These are phyloP conservation scores for Tylopilus rubrobrunneus DNA, from an alignment of 768 basidiomycete genomes.

Conservation along the genomic window DNA sequence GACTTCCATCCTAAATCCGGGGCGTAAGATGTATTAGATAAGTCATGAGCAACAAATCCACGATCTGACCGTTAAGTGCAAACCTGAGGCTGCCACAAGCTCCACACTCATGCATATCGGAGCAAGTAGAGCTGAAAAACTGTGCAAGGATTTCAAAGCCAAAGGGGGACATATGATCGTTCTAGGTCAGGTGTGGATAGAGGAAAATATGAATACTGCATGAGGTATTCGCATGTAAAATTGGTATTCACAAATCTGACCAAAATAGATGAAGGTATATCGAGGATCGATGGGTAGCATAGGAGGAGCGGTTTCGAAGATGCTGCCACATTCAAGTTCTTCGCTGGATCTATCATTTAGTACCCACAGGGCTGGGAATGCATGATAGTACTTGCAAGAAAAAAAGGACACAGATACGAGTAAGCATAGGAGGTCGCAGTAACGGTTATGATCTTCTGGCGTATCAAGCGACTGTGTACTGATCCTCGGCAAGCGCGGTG, in stretches of 20 bases:
- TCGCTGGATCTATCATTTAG: neutral
- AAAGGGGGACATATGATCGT: neutral
- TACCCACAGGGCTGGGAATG: neutral
- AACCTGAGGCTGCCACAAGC: conserved; percentile 1
- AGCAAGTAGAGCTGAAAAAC: neutral
- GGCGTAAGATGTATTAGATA: neutral
- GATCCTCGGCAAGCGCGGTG: conserved; percentile 13
- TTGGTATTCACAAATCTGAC: neutral
- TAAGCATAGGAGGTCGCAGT: conserved; percentile 1
- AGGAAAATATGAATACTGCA: conserved; percentile 2
- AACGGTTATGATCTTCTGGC: neutral
- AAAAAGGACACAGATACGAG: neutral
- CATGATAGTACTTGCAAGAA: neutral
- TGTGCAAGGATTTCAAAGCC: neutral
- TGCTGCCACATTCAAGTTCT: neutral
- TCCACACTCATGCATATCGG: neutral
- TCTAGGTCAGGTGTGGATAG: neutral
- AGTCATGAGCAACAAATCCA: neutral
- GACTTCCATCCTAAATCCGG: conserved; percentile 16
- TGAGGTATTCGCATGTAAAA: conserved; percentile 12
- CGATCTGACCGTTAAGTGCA: neutral
- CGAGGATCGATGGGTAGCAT: neutral
- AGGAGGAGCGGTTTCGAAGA: neutral
- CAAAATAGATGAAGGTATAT: neutral
- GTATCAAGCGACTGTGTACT: neutral